Base-by-base conservation (phyloP, 352 stramenopile genomes). In the Phytophthora idaei region DNA sequence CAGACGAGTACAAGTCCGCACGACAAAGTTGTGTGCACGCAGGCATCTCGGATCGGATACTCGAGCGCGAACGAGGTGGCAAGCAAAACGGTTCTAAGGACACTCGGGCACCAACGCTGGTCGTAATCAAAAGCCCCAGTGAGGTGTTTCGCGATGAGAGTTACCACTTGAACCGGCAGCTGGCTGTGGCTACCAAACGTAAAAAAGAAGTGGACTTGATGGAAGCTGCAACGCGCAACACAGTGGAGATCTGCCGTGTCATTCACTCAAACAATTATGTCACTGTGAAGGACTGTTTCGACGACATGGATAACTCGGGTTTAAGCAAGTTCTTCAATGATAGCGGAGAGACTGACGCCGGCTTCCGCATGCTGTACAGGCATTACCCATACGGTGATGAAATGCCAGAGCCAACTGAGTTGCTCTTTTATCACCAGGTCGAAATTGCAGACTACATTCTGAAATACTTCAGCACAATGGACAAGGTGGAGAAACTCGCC, bases 371-470 rank as follows among this genome's bases (percentile, higher is more conserved):
- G 80, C 71, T 90, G 1, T 85, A 80, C 14, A 83, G 74, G 39
- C 83, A 92, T 47, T 83, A 80, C 50, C 64, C 69, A 28, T 76
- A 72, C 28, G 64, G 74, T 14, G 67, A 74, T 37, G 73, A 79
- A 27, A 76, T 77, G 0, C 76, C 77, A 1, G 83, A 92, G 69
- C 83, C 83, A 6, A 81, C 47, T 9, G 84, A 92, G 8, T 64
- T 90, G 31, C 71, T 92, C 17, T 66, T 92, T 51, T 92, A 85
- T 48, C 55, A 85, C 58, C 49, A 78, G 48, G 61, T 67, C 42
- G 84, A 92, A 53, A 89, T 92, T 56, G 80, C 88, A 72, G 80
- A 86, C 37, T 92, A 90, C 39, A 42, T 92, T 34, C 53, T 77
- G n/a, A 87, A 90, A 55, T 64, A 89, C 52, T 90, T 83, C 31